These are phyloP conservation scores for Umbelopsis ramanniana DNA, from an alignment of 192 early-diverging fungal species.

Conservation along the genomic window DNA sequence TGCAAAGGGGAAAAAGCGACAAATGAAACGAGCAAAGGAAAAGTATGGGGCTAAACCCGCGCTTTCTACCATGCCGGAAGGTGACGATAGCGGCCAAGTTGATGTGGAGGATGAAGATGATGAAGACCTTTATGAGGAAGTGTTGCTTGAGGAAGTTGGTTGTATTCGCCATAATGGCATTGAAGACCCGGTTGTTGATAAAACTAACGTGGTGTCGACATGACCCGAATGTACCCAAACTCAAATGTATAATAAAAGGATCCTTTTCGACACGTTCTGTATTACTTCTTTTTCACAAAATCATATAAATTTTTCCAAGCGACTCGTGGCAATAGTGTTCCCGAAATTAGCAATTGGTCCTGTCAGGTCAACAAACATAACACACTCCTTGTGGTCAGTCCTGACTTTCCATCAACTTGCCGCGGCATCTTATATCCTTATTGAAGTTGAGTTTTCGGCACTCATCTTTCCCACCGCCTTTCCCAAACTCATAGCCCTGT, in stretches of 20 bases:
- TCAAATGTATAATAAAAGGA: too few relatives aligned
- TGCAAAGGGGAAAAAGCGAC: constrained; percentile 58
- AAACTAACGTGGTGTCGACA: neutral
- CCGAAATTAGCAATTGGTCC: neutral
- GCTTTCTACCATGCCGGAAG: neutral
- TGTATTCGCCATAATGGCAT: neutral
- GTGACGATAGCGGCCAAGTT: neutral
- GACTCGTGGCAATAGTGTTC: neutral
- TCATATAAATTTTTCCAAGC: constrained; percentile 7
- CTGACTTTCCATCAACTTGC: neutral
- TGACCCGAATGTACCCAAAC: neutral
- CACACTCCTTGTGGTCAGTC: neutral
- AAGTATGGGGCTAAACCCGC: constrained; percentile 49
- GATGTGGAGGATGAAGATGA: neutral
- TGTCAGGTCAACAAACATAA: constrained; percentile 8
- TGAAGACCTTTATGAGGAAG: constrained; percentile 13
- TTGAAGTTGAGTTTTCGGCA: neutral
- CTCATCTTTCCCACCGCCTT: neutral
- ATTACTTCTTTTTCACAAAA: neutral
- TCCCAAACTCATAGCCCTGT: neutral
- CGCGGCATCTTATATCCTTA: neutral
- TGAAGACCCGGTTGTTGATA: neutral
- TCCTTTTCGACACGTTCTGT: neutral
- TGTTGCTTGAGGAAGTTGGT: constrained; percentile 16
- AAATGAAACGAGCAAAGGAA: constrained; percentile 56